phyloP scores from a whole-genome alignment of 306 rosid genomes.

The Inga laurina region DNA sequence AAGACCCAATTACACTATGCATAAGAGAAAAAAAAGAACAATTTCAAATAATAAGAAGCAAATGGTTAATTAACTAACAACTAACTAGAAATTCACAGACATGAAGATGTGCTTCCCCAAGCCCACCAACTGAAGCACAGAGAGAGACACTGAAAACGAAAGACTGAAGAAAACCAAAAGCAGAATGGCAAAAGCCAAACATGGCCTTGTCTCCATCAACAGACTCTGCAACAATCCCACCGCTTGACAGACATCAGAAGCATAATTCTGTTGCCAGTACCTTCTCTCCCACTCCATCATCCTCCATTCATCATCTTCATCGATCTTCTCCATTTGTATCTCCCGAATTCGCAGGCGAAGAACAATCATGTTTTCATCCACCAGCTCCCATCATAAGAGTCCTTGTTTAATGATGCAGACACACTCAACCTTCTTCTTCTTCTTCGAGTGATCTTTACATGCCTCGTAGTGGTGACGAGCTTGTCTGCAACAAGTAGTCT shows the following conservation, averaged over 20 bases:
- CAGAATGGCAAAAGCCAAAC: background rate
- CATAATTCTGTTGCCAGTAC: background rate
- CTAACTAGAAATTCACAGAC: background rate
- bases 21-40: too few relatives aligned
- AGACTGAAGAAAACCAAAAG: background rate
- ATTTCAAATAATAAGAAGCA: too few relatives aligned
- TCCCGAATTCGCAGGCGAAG: background rate
- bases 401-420: background rate
- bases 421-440: background rate
- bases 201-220: background rate
- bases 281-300: background rate
- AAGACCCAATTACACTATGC: too few relatives aligned
- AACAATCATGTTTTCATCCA: background rate
- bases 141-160: background rate
- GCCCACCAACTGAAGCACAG: background rate
- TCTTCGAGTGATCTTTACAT: background rate
- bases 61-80: too few relatives aligned
- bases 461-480: background rate
- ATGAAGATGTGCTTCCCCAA: background rate
- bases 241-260: background rate
- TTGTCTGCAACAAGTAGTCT: background rate
- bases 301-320: background rate
- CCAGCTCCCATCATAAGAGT: background rate
- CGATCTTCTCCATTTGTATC: background rate
- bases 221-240: background rate